These are phyloP conservation scores for Rosa chinensis DNA, from an alignment of 306 rosid species.

Conservation along the genomic window DNA sequence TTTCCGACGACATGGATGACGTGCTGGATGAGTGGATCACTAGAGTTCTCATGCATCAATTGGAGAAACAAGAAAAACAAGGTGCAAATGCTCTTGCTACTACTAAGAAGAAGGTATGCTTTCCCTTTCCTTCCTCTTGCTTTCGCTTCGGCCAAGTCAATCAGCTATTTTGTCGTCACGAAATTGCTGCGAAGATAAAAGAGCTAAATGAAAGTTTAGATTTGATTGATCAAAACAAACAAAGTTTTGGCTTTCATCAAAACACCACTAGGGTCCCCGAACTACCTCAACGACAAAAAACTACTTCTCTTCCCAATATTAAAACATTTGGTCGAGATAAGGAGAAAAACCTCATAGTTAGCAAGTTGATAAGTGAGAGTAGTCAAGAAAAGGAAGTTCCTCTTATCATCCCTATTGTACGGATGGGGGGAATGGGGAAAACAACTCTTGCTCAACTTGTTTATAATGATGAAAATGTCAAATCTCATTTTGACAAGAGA, in stretches of 20 bases:
- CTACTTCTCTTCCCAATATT: background rate
- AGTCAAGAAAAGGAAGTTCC: background rate
- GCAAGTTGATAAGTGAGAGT: background rate
- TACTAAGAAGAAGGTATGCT: background rate
- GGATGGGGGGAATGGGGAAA: constrained; percentile 17
- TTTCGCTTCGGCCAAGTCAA: background rate
- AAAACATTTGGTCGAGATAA: background rate
- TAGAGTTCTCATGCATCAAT: background rate
- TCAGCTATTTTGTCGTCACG: background rate
- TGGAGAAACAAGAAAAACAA: background rate
- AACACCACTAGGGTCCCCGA: too few relatives aligned
- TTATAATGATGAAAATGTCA: background rate
- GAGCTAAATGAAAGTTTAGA: constrained; percentile 1
- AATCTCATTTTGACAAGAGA: background rate
- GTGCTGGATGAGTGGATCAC: constrained; percentile 7
- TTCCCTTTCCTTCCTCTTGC: background rate
- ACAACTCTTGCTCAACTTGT: background rate
- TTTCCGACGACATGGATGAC: background rate
- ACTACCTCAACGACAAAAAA: background rate
- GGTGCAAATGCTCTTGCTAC: background rate
- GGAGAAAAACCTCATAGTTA: background rate
- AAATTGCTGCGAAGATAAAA: background rate
- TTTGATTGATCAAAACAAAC: background rate
- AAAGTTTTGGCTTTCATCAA: background rate
- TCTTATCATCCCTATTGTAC: background rate